Evolutionary conservation across 495 filamentous ascomycete species (phyloP).

Genomic region (Aspergillus conjunctus): DNA sequence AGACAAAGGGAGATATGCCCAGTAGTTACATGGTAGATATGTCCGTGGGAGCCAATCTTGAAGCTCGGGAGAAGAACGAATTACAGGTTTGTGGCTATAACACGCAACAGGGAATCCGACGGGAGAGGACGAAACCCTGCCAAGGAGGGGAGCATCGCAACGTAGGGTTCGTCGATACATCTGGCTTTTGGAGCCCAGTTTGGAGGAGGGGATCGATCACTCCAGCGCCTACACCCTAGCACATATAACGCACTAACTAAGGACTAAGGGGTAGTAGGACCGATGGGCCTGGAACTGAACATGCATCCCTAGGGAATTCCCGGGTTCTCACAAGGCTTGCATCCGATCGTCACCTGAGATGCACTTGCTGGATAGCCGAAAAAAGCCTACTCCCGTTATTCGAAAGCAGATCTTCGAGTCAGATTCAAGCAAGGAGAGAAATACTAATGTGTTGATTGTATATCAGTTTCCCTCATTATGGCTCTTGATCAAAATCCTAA

Average conservation of each 20-base stretch:
- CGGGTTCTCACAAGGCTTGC: conserved; percentile 13
- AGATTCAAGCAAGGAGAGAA: too few relatives aligned
- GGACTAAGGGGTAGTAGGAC: too few relatives aligned
- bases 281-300: not conserved
- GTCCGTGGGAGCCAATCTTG: not conserved
- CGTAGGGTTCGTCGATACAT: not conserved
- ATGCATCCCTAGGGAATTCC: conserved; percentile 14
- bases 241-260: too few relatives aligned
- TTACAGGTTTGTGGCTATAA: not conserved
- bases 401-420: too few relatives aligned
- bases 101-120: not conserved
- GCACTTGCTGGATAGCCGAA: not conserved
- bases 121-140: not conserved
- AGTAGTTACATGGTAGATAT: not conserved
- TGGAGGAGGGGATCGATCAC: not conserved
- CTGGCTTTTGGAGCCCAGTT: not conserved
- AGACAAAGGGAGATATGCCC: too few relatives aligned
- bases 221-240: not conserved
- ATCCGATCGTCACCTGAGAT: not conserved
- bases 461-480: conserved; percentile 19
- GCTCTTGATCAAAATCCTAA: conserved; percentile 16
- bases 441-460: not conserved
- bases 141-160: not conserved
- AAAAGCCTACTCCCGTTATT: not conserved
- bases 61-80: not conserved